These are phyloP conservation scores for Calonectria pteridis DNA, from an alignment of 2,329 filamentous ascomycete species.

Conservation along the genomic window DNA sequence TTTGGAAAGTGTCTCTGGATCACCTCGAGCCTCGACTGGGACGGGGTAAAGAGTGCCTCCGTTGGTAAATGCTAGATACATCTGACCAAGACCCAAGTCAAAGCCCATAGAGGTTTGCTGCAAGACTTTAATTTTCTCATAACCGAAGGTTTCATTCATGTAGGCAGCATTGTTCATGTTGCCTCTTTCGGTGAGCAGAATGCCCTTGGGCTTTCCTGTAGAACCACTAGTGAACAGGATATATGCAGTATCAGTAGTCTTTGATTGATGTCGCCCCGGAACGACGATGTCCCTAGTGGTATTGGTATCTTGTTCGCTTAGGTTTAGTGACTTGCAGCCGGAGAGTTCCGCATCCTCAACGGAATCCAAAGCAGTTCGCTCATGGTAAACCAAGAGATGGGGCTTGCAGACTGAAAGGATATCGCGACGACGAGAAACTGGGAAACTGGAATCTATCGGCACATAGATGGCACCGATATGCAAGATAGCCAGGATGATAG, in stretches of 20 bases:
- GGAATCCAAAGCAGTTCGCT: background rate
- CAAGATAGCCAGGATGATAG: background rate
- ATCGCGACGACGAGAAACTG: background rate
- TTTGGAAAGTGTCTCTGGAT: background rate
- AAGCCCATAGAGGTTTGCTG: background rate
- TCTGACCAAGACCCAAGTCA: background rate
- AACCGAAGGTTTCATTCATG: background rate
- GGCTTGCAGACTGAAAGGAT: background rate
- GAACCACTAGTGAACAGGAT: background rate
- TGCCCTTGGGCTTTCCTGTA: background rate
- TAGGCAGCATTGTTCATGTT: background rate
- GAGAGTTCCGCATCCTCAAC: background rate
- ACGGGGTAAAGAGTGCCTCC: background rate
- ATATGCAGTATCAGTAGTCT: background rate
- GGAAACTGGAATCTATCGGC: background rate
- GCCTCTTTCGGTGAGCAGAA: background rate
- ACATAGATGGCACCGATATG: background rate
- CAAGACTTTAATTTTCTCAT: background rate
- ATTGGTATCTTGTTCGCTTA: background rate
- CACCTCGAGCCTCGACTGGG: background rate
- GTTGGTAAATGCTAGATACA: background rate
- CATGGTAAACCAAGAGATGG: background rate
- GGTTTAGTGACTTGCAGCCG: background rate
- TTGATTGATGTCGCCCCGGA: background rate
- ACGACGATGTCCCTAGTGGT: background rate